phyloP scores from a whole-genome alignment of 2,329 filamentous ascomycete species.

The Colletotrichum acutatum region DNA sequence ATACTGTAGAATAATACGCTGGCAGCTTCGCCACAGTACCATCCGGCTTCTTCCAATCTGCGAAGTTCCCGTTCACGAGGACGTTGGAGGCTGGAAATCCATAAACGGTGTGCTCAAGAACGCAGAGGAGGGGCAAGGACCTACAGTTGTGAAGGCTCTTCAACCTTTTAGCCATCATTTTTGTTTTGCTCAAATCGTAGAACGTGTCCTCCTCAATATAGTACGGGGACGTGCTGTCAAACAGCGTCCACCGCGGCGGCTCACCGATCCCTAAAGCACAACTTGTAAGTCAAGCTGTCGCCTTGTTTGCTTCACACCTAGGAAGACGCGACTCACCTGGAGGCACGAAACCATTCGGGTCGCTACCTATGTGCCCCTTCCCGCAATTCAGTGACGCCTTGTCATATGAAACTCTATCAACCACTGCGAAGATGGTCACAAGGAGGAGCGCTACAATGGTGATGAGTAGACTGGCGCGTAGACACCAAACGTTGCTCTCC shows the following conservation, averaged over 20 bases:
- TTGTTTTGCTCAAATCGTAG: slow-evolving; percentile 11
- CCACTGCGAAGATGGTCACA: background rate
- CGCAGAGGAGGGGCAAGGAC: no score
- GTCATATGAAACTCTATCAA: slow-evolving; percentile 2
- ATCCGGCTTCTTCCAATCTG: slow-evolving; percentile 22
- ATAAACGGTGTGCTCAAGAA: no score
- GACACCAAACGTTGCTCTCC: slow-evolving; percentile 22
- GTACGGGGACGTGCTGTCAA: slow-evolving; percentile 8
- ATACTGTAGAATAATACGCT: slow-evolving; percentile 18
- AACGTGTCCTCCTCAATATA: slow-evolving; percentile 24
- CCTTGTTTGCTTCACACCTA: no score
- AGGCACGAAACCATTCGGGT: slow-evolving; percentile 23
- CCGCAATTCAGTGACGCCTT: background rate
- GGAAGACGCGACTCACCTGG: background rate
- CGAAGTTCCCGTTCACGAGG: slow-evolving; percentile 10
- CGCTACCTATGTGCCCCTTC: slow-evolving; percentile 18
- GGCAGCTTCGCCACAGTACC: slow-evolving; percentile 18
- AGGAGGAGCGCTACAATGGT: background rate
- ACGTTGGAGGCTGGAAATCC: slow-evolving; percentile 13
- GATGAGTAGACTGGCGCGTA: slow-evolving; percentile 7
- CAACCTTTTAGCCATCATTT: background rate
- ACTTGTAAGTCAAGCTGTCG: background rate
- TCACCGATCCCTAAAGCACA: slow-evolving; percentile 4
- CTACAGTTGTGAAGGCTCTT: slow-evolving; percentile 23
- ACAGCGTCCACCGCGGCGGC: slow-evolving; percentile 15